Conservation (phyloP, 139 green algal genomes). For the Dunaliella primolecta region DNA sequence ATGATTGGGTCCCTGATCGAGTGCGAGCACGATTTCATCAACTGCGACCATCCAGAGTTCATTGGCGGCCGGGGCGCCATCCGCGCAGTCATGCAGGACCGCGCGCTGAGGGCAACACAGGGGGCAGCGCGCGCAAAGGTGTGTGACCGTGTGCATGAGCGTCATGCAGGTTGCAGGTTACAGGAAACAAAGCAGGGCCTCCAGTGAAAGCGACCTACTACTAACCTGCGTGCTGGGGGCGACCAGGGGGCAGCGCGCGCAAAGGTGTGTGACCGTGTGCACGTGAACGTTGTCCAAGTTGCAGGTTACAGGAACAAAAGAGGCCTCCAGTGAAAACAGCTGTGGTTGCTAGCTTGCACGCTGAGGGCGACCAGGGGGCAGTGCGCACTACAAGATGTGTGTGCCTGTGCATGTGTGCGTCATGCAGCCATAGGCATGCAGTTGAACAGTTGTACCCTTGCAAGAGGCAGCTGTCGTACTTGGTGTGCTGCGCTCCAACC, state of each 20-base stretch:
- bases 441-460: too few relatives aligned
- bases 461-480: too few relatives aligned
- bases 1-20: slow-evolving; percentile 72
- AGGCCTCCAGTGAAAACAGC: too few relatives aligned
- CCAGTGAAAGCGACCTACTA: too few relatives aligned
- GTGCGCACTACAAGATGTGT: not conserved
- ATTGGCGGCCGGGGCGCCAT: slow-evolving; percentile 77
- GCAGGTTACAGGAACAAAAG: too few relatives aligned
- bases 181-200: too few relatives aligned
- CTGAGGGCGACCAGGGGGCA: not conserved
- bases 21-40: slow-evolving; percentile 96
- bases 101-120: not conserved
- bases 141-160: not conserved
- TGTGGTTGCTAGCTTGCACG: too few relatives aligned
- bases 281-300: too few relatives aligned
- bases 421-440: too few relatives aligned
- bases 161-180: too few relatives aligned
- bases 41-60: slow-evolving; percentile 92
- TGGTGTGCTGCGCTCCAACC: too few relatives aligned
- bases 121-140: not conserved
- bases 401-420: not conserved
- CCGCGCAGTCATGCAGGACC: slow-evolving; percentile 45
- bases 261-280: not conserved
- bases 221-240: not conserved
- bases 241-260: not conserved